Evolutionary conservation across 2,329 filamentous ascomycete species (phyloP), one percentile per base, ranked within the genome.

Genomic region (Decorospora gaudefroyi): DNA sequence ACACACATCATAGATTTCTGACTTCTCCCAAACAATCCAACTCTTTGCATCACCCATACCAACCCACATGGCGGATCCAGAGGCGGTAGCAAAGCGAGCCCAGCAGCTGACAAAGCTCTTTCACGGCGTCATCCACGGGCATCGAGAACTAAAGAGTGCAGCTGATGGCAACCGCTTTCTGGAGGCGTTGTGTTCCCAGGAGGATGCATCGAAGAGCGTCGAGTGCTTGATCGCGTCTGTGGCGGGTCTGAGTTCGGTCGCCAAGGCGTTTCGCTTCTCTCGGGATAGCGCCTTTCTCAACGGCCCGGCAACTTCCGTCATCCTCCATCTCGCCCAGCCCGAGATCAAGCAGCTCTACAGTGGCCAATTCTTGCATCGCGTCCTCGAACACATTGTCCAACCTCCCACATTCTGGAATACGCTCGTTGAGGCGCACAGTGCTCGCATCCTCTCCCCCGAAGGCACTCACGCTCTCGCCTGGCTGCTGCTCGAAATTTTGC

Each of bases 391-490:
- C 1, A 67, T 84, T 2, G 62, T 78, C 1, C 67, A 79, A 1
- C 82, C 82, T 0, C 74, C 76, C 0, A 77, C 76, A 0, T 70
- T 84, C 9, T 85, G 82, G 82, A 71, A 73, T 11, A 70, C 73
- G 0, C 55, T 82, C 2, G 27, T 78, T 12, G 46, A 65, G 0
- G 59, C 62, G 3, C 56, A 67, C 19, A 28, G 59, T 18, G 32
- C 57, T 5, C 49, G 51, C 1, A 29, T 44, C 1, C 62, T 74
- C 6, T 52, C 55, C 0, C 26, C 46, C 2, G 42, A 59, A 16
- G 57, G 52, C 4, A 62, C 60, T 4, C 54, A 59, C 8, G 61
- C 60, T 1, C 72, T 74, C 37, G 69, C 69, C 1, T 72, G 67
- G 69, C 52, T 74, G 7, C 52, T 74, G 0, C 74, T 82, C 40